phyloP scores from a whole-genome alignment of 2,329 filamentous ascomycete species.

The Aspergillus brunneoviolaceus region DNA sequence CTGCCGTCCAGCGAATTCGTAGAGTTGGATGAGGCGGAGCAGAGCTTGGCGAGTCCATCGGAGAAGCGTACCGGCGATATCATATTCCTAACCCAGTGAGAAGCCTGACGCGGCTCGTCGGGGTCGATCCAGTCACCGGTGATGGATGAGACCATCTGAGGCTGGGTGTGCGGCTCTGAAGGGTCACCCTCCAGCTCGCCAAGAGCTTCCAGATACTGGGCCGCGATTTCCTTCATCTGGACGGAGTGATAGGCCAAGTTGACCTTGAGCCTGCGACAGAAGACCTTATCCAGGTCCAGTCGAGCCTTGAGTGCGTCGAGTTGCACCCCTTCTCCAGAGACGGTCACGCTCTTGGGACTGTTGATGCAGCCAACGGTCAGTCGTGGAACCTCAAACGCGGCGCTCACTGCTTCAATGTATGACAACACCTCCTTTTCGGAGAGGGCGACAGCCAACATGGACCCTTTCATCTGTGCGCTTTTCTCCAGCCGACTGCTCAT shows the following conservation, averaged over 20 bases:
- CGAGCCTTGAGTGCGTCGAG: too few relatives aligned
- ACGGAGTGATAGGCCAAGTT: too few relatives aligned
- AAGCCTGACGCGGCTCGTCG: conserved; percentile 7
- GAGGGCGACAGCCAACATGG: conserved; percentile 16
- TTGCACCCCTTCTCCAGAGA: too few relatives aligned
- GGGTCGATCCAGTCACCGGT: background rate
- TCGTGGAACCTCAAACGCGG: too few relatives aligned
- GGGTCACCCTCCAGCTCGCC: background rate
- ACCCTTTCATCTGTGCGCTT: conserved; percentile 6
- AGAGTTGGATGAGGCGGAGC: background rate
- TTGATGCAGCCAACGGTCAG: too few relatives aligned
- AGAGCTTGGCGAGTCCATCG: background rate
- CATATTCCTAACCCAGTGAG: conserved; percentile 26
- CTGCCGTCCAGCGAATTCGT: too few relatives aligned
- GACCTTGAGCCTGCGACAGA: too few relatives aligned
- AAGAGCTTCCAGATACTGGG: conserved; percentile 9
- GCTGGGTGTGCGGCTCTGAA: background rate
- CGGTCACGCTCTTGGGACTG: too few relatives aligned
- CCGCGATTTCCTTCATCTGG: too few relatives aligned
- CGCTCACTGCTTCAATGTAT: too few relatives aligned
- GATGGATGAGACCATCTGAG: conserved; percentile 10
- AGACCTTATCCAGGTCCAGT: too few relatives aligned
- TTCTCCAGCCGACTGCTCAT: background rate
- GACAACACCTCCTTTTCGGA: too few relatives aligned
- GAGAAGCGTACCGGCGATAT: background rate